A percentile compares a stretch with the other conserved stretches of the same genome.
Evolutionary conservation across 305 asterid genomes (phyloP).

Genomic region (Plantago rigida): DNA sequence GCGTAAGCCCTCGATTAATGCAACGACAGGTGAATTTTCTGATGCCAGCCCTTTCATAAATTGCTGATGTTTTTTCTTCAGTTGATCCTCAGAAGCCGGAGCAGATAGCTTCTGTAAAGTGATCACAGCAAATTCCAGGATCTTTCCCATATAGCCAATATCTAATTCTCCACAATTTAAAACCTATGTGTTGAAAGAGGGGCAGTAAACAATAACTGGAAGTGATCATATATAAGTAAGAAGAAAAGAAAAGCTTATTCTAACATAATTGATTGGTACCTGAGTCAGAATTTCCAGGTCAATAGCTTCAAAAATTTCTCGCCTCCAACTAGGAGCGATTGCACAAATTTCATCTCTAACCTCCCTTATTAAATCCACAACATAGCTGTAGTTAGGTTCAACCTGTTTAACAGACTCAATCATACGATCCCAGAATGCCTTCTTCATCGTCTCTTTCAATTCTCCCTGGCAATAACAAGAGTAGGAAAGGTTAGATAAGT

Average conservation of each 20-base stretch:
- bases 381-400: slow-evolving; percentile 33
- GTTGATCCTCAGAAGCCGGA: slow-evolving; percentile 38
- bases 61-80: slow-evolving; percentile 36
- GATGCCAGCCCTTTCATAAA: slow-evolving; percentile 38
- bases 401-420: slow-evolving; percentile 39
- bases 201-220: not conserved
- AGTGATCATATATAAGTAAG: slow-evolving; percentile 1
- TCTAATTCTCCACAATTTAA: slow-evolving; percentile 41
- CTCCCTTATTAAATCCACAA: slow-evolving; percentile 46
- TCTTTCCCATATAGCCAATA: slow-evolving; percentile 43
- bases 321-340: slow-evolving; percentile 54
- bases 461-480: slow-evolving; percentile 32
- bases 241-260: not conserved
- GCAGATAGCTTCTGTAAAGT: slow-evolving; percentile 49
- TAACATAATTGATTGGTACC: slow-evolving; percentile 28
- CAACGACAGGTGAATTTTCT: slow-evolving; percentile 29
- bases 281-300: slow-evolving; percentile 49
- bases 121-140: slow-evolving; percentile 40
- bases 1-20: slow-evolving; percentile 47
- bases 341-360: slow-evolving; percentile 47
- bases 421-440: slow-evolving; percentile 61
- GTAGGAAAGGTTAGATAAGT: not conserved
- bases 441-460: slow-evolving; percentile 46
- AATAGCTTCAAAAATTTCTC: slow-evolving; percentile 41
- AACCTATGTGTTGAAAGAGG: slow-evolving; percentile 29